phyloP scores from a whole-genome alignment of 371 early-diverging fungal species.

The Zopfochytrium polystomum region DNA sequence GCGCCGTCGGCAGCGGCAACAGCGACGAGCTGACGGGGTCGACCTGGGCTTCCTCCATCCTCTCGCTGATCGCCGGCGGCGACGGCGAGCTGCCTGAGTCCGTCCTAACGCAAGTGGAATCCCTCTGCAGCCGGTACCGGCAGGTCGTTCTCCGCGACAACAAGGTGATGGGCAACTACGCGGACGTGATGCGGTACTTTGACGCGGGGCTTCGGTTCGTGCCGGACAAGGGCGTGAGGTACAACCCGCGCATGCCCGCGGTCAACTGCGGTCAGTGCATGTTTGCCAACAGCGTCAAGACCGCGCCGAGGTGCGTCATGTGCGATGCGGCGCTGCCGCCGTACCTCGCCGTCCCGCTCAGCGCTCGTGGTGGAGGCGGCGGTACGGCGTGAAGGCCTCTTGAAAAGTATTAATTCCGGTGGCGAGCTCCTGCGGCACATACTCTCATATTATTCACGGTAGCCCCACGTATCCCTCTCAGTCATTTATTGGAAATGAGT shows the following conservation, averaged over 20 bases:
- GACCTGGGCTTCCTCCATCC: not conserved
- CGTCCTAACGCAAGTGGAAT: not conserved
- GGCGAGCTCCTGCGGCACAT: no score
- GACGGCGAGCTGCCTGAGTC: no score
- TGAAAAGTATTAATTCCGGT: no score
- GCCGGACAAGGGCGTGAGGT: not conserved
- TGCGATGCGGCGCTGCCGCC: not conserved
- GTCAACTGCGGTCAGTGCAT: not conserved
- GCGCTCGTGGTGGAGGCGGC: no score
- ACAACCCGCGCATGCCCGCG: not conserved
- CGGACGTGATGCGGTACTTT: not conserved
- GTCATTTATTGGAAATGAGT: no score
- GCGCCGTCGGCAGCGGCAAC: not conserved
- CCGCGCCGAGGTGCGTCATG: not conserved
- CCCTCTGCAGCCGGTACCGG: slow-evolving; percentile 3
- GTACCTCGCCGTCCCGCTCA: no score
- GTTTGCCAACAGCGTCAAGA: not conserved
- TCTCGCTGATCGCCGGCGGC: slow-evolving; percentile 1
- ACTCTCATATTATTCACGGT: no score
- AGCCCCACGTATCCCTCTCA: no score
- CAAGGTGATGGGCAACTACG: slow-evolving; percentile 1
- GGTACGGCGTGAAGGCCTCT: no score
- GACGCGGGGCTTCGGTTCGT: not conserved
- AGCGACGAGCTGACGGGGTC: not conserved
- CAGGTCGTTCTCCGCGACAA: not conserved